Evolutionary conservation across 148 eudicot species (phyloP), one percentile per base, ranked within the genome.

Genomic region (Chenopodium suecicum): DNA sequence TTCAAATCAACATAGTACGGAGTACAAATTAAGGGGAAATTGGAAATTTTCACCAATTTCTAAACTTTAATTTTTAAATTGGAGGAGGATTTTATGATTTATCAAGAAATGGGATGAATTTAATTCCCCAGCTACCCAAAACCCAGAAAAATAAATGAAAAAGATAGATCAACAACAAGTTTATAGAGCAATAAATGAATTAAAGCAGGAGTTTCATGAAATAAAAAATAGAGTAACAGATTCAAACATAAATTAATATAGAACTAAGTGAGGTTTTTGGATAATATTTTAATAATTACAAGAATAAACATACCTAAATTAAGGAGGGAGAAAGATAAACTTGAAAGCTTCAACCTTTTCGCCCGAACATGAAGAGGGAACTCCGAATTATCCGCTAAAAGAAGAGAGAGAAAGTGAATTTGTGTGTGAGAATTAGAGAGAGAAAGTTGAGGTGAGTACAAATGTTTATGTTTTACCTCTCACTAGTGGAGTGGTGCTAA

Each of bases 341-440:
- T 74, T 84, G 86, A 76, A 84, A 76, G 83, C 31, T 80, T 80
- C 58, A 84, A 76, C 25, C 70, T 79, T 74, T 44, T 34, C 37
- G 74, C 75, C 75, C 79, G 79, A 70, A 79, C 75, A 79, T 79
- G 83, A 83, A 70, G 80, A 79, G 76, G 72, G 75, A 58, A 69
- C 78, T 71, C 73, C 83, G 77, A 80, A 71, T 70, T 77, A 84
- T 76, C 86, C 77, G 83, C 78, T 32, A 80, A 27, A 62, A 62
- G n/a, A 22, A 62, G 66, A 20, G 66, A 62, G 66, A 62, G 65
- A 62, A 1, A 7, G 23, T 22, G 27, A 20, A 7, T 62, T 20
- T 62, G 62, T 62, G 66, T 25, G 81, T 16, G 74, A 78, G 54
- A 72, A 60, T 29, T 22, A 11, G 77, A 54, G 58, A 73, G 80